Conservation (phyloP, 139 green algal species). For the Picocystis salinarum region DNA sequence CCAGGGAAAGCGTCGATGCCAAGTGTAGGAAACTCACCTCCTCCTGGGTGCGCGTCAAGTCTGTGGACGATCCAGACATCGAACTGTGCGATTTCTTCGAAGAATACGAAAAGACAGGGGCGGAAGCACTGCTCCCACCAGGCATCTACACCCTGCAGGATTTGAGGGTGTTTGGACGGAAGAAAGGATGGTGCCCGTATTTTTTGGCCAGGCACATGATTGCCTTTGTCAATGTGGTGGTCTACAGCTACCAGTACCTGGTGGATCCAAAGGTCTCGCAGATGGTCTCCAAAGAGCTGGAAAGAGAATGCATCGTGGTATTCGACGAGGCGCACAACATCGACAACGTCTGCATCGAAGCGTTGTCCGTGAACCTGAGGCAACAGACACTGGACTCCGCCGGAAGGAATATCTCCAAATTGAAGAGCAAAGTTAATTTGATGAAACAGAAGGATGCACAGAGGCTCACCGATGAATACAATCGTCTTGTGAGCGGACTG, state of each 20-base stretch:
- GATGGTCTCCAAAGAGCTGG: conserved; percentile 92
- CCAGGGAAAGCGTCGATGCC: conserved; percentile 78
- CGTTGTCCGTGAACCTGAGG: conserved; percentile 33
- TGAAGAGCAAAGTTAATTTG: conserved; percentile 22
- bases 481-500: conserved; percentile 34
- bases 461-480: conserved; percentile 16
- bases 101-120: conserved; percentile 46
- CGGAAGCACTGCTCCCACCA: conserved; percentile 49
- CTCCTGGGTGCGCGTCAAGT: conserved; percentile 70
- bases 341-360: conserved; percentile 99
- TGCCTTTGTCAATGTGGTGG: conserved; percentile 82
- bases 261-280: conserved; percentile 75
- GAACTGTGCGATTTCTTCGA: conserved; percentile 74
- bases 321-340: conserved; percentile 99
- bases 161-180: conserved; percentile 60
- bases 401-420: conserved; percentile 44
- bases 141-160: conserved; percentile 55
- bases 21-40: conserved; percentile 79
- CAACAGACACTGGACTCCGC: conserved; percentile 69
- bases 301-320: conserved; percentile 91
- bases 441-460: conserved; percentile 20
- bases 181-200: conserved; percentile 92
- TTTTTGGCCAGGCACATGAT: conserved; percentile 95
- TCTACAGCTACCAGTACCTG: conserved; percentile 99
- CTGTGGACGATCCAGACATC: conserved; percentile 17